Evolutionary conservation across 192 early-diverging fungal species (phyloP).

Genomic region (Dissophora ornata): DNA sequence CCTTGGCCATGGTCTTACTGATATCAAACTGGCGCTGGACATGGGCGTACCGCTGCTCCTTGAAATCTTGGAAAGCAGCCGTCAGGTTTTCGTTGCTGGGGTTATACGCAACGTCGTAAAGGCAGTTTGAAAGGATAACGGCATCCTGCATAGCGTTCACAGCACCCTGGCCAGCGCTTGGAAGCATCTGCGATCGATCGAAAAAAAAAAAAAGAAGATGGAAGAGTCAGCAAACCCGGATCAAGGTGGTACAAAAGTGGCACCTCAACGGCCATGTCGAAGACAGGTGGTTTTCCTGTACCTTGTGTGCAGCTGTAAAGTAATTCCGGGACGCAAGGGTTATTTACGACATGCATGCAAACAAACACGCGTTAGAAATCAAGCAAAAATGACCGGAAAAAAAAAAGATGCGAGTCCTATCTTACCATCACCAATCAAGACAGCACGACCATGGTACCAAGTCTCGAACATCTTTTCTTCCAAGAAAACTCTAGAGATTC

Average conservation of each 20-base stretch:
- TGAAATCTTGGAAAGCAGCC: conserved; percentile 27
- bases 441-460: conserved; percentile 20
- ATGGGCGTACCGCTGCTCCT: conserved; percentile 23
- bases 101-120: conserved; percentile 14
- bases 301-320: conserved; percentile 30
- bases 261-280: too few species aligned
- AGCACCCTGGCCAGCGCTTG: conserved; percentile 36
- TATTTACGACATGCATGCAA: too few species aligned
- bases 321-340: too few species aligned
- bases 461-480: conserved; percentile 53
- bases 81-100: not conserved
- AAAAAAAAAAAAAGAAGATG: not conserved
- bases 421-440: conserved; percentile 46
- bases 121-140: conserved; percentile 27
- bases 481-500: conserved; percentile 35
- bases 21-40: conserved; percentile 22
- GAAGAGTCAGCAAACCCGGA: too few species aligned
- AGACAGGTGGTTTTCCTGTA: too few species aligned
- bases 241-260: too few species aligned
- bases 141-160: conserved; percentile 48
- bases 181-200: conserved; percentile 31
- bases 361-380: not conserved
- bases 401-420: not conserved
- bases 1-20: conserved; percentile 18
- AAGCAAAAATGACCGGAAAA: not conserved